These are phyloP conservation scores for Lentinula sp. DNA, from an alignment of 768 basidiomycete species.

Conservation along the genomic window DNA sequence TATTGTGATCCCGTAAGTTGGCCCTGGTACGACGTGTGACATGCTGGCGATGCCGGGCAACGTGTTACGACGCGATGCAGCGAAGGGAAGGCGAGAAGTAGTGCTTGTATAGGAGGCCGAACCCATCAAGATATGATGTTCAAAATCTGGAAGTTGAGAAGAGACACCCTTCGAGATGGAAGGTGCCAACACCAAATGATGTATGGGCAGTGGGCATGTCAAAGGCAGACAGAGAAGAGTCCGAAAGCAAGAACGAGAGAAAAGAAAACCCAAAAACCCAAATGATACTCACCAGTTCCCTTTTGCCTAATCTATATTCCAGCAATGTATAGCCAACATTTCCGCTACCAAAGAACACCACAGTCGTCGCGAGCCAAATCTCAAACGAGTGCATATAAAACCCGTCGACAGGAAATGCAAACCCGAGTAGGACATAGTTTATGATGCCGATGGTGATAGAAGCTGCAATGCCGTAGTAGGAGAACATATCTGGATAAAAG, in stretches of 20 bases:
- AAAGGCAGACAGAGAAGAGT: not conserved
- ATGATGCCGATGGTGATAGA: slow-evolving; percentile 38
- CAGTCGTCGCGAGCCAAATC: slow-evolving; percentile 44
- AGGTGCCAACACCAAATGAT: too few relatives aligned
- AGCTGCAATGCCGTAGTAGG: slow-evolving; percentile 48
- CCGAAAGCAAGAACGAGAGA: not conserved
- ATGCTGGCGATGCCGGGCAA: too few relatives aligned
- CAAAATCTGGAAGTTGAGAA: too few relatives aligned
- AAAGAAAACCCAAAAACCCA: not conserved
- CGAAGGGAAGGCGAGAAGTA: too few relatives aligned
- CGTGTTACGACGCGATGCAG: too few relatives aligned
- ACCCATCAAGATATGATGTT: too few relatives aligned
- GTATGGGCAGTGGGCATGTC: too few relatives aligned
- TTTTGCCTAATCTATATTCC: slow-evolving; percentile 43
- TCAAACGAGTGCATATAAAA: slow-evolving; percentile 53
- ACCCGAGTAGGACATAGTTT: slow-evolving; percentile 47
- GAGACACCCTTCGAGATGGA: too few relatives aligned
- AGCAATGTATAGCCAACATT: slow-evolving; percentile 42
- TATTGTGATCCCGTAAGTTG: not conserved
- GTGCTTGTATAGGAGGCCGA: too few relatives aligned
- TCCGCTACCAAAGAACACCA: slow-evolving; percentile 46
- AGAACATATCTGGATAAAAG: slow-evolving; percentile 40
- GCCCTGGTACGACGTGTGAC: not conserved
- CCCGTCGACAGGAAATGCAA: slow-evolving; percentile 40
- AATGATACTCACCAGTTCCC: slow-evolving; percentile 7